Percentiles rank a stretch among this genome's conserved stretches.
These are phyloP conservation scores for Plasmodium cynomolgi DNA, from an alignment of 169 alveolate genomes.

Conservation along the genomic window DNA sequence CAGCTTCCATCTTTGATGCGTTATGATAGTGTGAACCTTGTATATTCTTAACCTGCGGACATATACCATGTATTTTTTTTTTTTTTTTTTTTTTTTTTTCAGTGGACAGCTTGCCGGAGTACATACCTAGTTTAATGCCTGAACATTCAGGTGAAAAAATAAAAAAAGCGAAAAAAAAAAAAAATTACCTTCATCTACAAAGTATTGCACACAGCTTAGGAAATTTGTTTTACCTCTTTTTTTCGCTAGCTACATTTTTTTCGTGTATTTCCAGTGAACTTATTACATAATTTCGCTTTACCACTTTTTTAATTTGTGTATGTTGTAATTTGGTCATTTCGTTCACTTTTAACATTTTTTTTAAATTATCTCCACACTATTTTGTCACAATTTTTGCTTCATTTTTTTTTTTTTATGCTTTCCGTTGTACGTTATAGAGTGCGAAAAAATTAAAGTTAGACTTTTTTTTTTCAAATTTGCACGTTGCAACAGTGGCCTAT, in stretches of 20 bases:
- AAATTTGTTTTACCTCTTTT: neutral
- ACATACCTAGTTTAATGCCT: slow-evolving; percentile 1
- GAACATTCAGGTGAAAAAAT: slow-evolving; percentile 48
- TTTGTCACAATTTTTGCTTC: neutral
- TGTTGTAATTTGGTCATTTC: neutral
- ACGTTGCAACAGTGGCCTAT: neutral
- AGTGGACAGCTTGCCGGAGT: slow-evolving; percentile 34
- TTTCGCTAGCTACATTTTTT: neutral
- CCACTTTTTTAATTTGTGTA: neutral
- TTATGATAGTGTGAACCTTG: neutral
- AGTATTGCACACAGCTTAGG: neutral
- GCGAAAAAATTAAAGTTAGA: neutral
- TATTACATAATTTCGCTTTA: neutral
- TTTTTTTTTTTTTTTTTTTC: slow-evolving; percentile 10
- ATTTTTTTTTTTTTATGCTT: neutral
- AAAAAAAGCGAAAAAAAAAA: neutral
- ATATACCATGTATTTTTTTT: neutral
- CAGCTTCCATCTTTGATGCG: neutral
- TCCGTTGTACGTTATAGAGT: neutral
- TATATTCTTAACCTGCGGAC: neutral
- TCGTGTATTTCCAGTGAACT: neutral
- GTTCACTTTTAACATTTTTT: neutral
- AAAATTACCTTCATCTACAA: neutral
- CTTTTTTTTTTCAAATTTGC: neutral
- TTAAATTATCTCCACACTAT: neutral